Base-by-base conservation (phyloP, 306 rosid genomes). In the Corylus heterophylla region DNA sequence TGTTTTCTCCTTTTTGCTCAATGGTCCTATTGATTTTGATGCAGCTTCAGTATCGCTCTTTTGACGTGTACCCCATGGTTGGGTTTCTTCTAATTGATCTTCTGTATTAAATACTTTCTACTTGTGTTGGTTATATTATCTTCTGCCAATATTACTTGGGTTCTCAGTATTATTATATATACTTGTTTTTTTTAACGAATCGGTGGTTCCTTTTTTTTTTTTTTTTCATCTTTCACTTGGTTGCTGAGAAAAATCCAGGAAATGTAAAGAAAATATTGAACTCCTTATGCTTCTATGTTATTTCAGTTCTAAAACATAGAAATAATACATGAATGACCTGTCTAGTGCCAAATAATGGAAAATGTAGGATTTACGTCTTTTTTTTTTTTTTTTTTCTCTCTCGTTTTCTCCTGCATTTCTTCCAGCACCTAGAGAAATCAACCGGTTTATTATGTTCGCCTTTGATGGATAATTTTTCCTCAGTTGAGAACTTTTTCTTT, bases 1-100 rank as follows among this genome's bases (percentile, higher is more conserved):
- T 49, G 54, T 18, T 50, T 50, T 67, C 13, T 59, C 22, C 3
- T 70, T 39, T 54, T 13, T 18, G n/a, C 77, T 62, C 78, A n/a
- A 54, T 69, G 79, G 50, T 50, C 54, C 68, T 54, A 17, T 51
- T 71, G 17, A 61, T 61, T 73, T 63, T 55, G 59, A 16, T 85
- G 85, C 85, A 74, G 74, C 85, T 85, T 37, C 35, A 54, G 56
- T 74, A 0, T 6, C 77, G 52, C 78, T 69, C 56, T 77, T 69
- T 73, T 75, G 14, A 27, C 75, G 22, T 17, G 74, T 9, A 37
- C 54, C 37, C 54, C 48, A 70, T 59, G 71, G 14, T 17, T 45
- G 64, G 72, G 51, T 45, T 48, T 54, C 71, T 51, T 67, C 35
- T 49, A 18, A n/a, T 12, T 50, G 17, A 1, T 59, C 64, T 55